Evolutionary conservation across 805 yeast genomes (phyloP).

Genomic region (Wickerhamiella bombiphila): DNA sequence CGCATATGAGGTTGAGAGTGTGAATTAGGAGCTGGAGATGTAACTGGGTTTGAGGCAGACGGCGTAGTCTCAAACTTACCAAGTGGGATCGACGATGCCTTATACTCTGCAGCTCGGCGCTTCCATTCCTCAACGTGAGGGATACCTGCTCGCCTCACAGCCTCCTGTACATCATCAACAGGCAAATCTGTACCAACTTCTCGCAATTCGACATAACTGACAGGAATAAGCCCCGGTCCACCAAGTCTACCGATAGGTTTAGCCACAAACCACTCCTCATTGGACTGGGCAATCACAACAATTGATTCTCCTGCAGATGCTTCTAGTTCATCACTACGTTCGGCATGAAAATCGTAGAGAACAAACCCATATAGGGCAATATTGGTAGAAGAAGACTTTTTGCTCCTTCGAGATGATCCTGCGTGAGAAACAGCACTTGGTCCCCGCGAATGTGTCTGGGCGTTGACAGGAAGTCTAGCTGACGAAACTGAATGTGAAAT

Average conservation of each 20-base stretch:
- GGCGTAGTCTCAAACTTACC: slow-evolving; percentile 29
- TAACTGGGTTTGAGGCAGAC: background rate
- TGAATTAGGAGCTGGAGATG: background rate
- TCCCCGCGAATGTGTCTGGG: background rate
- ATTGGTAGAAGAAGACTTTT: slow-evolving; percentile 23
- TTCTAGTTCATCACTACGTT: slow-evolving; percentile 67
- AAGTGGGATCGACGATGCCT: slow-evolving; percentile 72
- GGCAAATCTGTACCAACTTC: slow-evolving; percentile 56
- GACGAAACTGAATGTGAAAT: background rate
- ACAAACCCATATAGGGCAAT: slow-evolving; percentile 58
- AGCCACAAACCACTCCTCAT: slow-evolving; percentile 94
- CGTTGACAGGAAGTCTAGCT: background rate
- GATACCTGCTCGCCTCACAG: slow-evolving; percentile 50
- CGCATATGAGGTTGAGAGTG: background rate
- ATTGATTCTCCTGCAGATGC: slow-evolving; percentile 77
- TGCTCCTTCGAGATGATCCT: slow-evolving; percentile 5
- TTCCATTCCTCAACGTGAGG: slow-evolving; percentile 98
- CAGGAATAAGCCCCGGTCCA: slow-evolving; percentile 95
- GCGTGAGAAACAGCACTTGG: slow-evolving; percentile 4
- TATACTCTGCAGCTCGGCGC: slow-evolving; percentile 73
- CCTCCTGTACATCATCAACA: slow-evolving; percentile 40
- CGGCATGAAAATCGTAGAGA: slow-evolving; percentile 75
- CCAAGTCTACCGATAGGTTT: slow-evolving; percentile 90
- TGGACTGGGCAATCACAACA: slow-evolving; percentile 90
- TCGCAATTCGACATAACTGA: slow-evolving; percentile 70